Base-by-base conservation (phyloP, 495 filamentous ascomycete genomes). In the Aspergillus sclerotioniger region DNA sequence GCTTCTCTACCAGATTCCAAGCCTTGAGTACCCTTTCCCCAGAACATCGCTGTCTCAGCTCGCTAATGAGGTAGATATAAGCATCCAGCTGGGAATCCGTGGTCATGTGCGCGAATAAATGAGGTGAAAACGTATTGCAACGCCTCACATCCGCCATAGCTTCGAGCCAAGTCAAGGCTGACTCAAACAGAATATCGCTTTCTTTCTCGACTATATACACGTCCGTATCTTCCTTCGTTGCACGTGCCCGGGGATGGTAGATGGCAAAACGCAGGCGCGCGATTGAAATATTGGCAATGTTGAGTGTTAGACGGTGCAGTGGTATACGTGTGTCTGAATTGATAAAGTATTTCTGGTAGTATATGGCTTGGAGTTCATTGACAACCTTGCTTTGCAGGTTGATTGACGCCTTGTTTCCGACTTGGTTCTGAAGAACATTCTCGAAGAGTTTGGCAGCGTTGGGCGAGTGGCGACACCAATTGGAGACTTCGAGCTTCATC, bases 1-100 rank as follows among this genome's bases (percentile, higher is more conserved):
- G 17, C 77, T 59, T 73, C 72, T 54, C 71, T 73, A 48, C 81
- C 80, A 50, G 72, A 76, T 32, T 68, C 56, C 82, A 83, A 84
- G 12, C 79, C 10, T 35, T 0, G 12, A 3, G 15, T 3, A 51
- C 49, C 49, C 25, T 13, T 1, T 16, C 49, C 25, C 49, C 49
- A 8, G 21, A 80, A 21, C 81, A 73, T 45, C 80, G 79, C 41
- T 70, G 65, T 35, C 75, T 74, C 19, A 85, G 72, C 55, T 84
- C 80, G 32, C 75, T 79, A 1, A 78, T 64, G 56, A 83, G 66
- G 63, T 79, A 84, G 49, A 80, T 71, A 56, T 83, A 81, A 55
- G 82, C 80, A 57, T 82, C 74, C 8, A 71, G 61, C 19, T 72
- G 55, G 16, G 77, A 9, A 3, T 16, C 16, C 2, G 49, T 32